Evolutionary conservation across 225 moss, liverwort and hornwort genomes (phyloP).

Genomic region (Asterella californica): DNA sequence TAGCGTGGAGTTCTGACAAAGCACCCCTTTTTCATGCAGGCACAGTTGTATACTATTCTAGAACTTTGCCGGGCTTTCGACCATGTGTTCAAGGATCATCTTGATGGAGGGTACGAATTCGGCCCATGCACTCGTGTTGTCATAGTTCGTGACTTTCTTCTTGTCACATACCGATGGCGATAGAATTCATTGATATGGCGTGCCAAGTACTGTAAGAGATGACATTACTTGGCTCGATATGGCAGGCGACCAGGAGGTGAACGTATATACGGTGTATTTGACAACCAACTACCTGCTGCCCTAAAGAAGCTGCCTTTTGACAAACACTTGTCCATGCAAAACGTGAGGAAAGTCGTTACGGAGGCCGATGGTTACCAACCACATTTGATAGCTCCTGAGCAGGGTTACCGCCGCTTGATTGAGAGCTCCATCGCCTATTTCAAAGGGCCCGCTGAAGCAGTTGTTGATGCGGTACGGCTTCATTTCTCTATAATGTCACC

Average conservation of each 20-base stretch:
- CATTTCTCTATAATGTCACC: not conserved
- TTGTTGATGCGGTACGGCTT: conserved; percentile 61
- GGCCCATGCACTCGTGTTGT: not conserved
- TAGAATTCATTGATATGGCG: not conserved
- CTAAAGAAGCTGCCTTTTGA: conserved; percentile 79
- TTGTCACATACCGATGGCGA: not conserved
- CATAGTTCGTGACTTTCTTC: not conserved
- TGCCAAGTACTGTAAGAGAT: not conserved
- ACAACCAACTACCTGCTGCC: conserved; percentile 82
- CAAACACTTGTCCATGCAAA: conserved; percentile 84
- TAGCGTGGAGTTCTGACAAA: not conserved
- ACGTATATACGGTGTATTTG: conserved; percentile 76
- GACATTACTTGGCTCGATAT: not conserved
- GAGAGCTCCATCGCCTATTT: conserved; percentile 75
- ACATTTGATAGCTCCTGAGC: conserved; percentile 86
- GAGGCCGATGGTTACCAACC: conserved; percentile 96
- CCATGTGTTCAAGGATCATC: conserved; percentile 80
- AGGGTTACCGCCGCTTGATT: conserved; percentile 81
- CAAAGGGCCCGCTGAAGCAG: conserved; percentile 81
- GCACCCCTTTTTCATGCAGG: conserved; percentile 38
- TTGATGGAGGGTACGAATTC: conserved; percentile 66
- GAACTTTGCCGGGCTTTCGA: conserved; percentile 86
- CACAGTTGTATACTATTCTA: conserved; percentile 74
- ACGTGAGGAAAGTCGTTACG: conserved; percentile 83
- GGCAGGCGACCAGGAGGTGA: conserved; percentile 82